Evolutionary conservation across 1,139 yeast species (phyloP).

Genomic region (Nematodospora anomalae): DNA sequence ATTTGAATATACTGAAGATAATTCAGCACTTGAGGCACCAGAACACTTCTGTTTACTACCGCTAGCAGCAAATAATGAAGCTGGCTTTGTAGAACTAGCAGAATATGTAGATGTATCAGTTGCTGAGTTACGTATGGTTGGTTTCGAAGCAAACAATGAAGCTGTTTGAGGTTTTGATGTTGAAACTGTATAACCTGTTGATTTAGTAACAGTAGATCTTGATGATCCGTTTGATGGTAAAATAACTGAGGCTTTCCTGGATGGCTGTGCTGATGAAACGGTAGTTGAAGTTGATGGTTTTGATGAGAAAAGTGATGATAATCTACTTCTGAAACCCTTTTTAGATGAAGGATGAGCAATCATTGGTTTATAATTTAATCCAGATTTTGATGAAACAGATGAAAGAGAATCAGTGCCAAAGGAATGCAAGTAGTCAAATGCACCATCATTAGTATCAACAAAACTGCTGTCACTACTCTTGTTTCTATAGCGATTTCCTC

Average conservation of each 20-base stretch:
- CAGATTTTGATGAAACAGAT: neutral
- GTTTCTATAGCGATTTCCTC: neutral
- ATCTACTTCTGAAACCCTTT: slow-evolving; percentile 28
- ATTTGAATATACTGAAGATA: slow-evolving; percentile 29
- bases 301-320: slow-evolving; percentile 22
- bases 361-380: slow-evolving; percentile 18
- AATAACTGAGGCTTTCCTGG: slow-evolving; percentile 11
- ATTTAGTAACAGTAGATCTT: slow-evolving; percentile 3
- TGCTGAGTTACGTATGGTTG: neutral
- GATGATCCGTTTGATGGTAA: slow-evolving; percentile 14
- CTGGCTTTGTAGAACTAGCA: slow-evolving; percentile 9
- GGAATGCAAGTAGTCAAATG: slow-evolving; percentile 23
- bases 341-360: slow-evolving; percentile 19
- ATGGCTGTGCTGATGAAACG: neutral
- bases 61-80: slow-evolving; percentile 9
- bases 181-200: slow-evolving; percentile 4
- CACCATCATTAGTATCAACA: slow-evolving; percentile 15
- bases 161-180: slow-evolving; percentile 1
- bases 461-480: slow-evolving; percentile 2
- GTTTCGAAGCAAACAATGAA: slow-evolving; percentile 10
- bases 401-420: slow-evolving; percentile 11
- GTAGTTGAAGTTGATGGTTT: slow-evolving; percentile 2
- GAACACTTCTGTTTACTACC: slow-evolving; percentile 12
- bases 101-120: slow-evolving; percentile 7
- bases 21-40: slow-evolving; percentile 20